phyloP scores from a whole-genome alignment of 768 basidiomycete species.

The Lactifluus rugatus region DNA sequence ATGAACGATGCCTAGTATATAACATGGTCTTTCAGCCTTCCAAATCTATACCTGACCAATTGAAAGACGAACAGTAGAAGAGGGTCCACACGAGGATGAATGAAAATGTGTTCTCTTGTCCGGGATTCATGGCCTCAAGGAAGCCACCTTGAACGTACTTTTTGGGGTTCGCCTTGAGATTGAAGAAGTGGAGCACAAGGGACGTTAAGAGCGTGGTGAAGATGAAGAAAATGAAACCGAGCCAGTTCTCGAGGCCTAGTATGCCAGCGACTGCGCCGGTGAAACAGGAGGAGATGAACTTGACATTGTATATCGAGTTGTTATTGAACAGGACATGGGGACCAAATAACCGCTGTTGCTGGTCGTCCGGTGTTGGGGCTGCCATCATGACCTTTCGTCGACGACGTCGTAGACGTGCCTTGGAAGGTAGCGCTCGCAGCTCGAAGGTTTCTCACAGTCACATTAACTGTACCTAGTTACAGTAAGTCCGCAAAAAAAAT shows the following conservation, averaged over 20 bases:
- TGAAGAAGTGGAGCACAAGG: slow-evolving; percentile 52
- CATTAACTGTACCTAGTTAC: too few relatives aligned
- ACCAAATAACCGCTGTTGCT: slow-evolving; percentile 52
- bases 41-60: neutral
- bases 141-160: slow-evolving; percentile 57
- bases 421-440: too few relatives aligned
- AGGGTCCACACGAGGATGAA: slow-evolving; percentile 92
- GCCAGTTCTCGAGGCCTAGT: slow-evolving; percentile 77
- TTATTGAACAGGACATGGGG: slow-evolving; percentile 61
- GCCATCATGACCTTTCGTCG: too few relatives aligned
- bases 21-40: slow-evolving; percentile 11
- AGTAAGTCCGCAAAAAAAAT: too few relatives aligned
- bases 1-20: slow-evolving; percentile 36
- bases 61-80: slow-evolving; percentile 62
- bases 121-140: slow-evolving; percentile 66
- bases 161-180: slow-evolving; percentile 55
- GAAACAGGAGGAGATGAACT: slow-evolving; percentile 77
- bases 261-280: slow-evolving; percentile 84
- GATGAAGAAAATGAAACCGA: slow-evolving; percentile 73
- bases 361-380: slow-evolving; percentile 27
- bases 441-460: too few relatives aligned
- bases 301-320: slow-evolving; percentile 47
- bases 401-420: too few relatives aligned
- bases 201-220: slow-evolving; percentile 59
- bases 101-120: slow-evolving; percentile 84